Evolutionary conservation across 768 basidiomycete genomes (phyloP), one percentile per base, ranked within the genome.

Genomic region (Royoungia palumana): DNA sequence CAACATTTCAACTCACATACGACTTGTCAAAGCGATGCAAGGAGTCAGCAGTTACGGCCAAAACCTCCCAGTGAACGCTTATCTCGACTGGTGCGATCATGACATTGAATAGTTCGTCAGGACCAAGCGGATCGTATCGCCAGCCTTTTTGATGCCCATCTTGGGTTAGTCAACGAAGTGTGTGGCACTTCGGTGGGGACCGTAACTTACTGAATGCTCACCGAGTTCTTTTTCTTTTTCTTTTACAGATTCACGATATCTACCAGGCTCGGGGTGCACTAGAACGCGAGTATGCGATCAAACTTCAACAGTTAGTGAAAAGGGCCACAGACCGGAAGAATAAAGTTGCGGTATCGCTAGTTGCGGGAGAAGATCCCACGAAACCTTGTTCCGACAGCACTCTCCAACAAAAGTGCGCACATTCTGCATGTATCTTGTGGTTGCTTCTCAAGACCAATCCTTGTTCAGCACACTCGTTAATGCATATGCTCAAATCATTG

Each of bases 241-340:
- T n/a, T n/a, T n/a, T n/a, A n/a, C 52, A 91, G 89, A 78, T 87
- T 45, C 80, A 85, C 49, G 88, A 91, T 38, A 57, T 92, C 42
- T 85, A 88, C 60, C 72, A 73, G 36, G 85, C 84, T 43, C 78
- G 83, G 38, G 81, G 72, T 10, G 75, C 72, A 7, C 70, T 92
- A 11, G 90, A 93, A 65, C 80, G 84, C 44, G 89, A 93, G 62
- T 92, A 89, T 62, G 86, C 88, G 0, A 62, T 68, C 21, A 90
- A 87, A 62, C 72, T 93, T 10, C 82, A 85, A 59, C 65, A 72
- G 14, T 65, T 93, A 27, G 75, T 75, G 8, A 82, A 77, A 65
- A 89, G 83, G 61, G 82, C 83, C 2, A 67, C 72, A 10, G 90
- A 92, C 37, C 87, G 82, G 76, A 87, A 85, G 66, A 69, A 67